Percentiles rank a stretch among this genome's conserved stretches.
phyloP scores from a whole-genome alignment of 2,329 filamentous ascomycete species.

The Alternaria novae-zelandiae region DNA sequence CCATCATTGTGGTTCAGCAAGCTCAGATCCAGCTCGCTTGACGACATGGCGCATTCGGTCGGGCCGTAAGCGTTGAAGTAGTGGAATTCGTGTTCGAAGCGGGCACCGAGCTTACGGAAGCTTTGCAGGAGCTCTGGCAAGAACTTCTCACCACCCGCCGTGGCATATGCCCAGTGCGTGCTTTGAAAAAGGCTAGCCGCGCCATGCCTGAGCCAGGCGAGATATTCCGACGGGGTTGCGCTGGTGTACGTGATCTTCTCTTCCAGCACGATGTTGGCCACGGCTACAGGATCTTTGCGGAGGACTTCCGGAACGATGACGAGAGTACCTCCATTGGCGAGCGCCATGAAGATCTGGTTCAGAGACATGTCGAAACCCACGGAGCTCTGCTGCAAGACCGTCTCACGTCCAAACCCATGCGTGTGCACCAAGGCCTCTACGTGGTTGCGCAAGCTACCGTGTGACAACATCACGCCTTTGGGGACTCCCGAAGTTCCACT shows the following conservation, averaged over 20 bases:
- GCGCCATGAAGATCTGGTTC: slow-evolving; percentile 50
- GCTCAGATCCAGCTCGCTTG: neutral
- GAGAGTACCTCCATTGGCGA: slow-evolving; percentile 51
- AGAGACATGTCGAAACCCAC: slow-evolving; percentile 53
- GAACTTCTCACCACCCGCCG: slow-evolving; percentile 26
- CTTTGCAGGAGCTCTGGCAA: neutral
- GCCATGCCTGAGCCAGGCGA: slow-evolving; percentile 29
- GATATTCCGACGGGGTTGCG: slow-evolving; percentile 53
- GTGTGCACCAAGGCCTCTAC: slow-evolving; percentile 19
- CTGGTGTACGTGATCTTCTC: slow-evolving; percentile 49
- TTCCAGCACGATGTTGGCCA: slow-evolving; percentile 46
- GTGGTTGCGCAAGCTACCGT: slow-evolving; percentile 37
- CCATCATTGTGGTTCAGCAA: neutral
- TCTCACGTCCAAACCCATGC: slow-evolving; percentile 40
- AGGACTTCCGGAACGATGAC: slow-evolving; percentile 39
- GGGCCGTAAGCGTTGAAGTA: slow-evolving; percentile 25
- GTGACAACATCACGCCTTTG: slow-evolving; percentile 67
- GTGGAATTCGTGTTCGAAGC: neutral
- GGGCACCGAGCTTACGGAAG: slow-evolving; percentile 2
- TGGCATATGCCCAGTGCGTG: slow-evolving; percentile 38
- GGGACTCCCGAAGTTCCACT: slow-evolving; percentile 62
- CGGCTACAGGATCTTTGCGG: slow-evolving; percentile 44
- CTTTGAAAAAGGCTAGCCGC: slow-evolving; percentile 17
- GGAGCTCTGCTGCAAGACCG: slow-evolving; percentile 50
- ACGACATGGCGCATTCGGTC: slow-evolving; percentile 11